A percentile compares a stretch with the other conserved stretches of the same genome.
Conservation (phyloP, 2,329 filamentous ascomycete genomes). For the Alternaria brassicae region DNA sequence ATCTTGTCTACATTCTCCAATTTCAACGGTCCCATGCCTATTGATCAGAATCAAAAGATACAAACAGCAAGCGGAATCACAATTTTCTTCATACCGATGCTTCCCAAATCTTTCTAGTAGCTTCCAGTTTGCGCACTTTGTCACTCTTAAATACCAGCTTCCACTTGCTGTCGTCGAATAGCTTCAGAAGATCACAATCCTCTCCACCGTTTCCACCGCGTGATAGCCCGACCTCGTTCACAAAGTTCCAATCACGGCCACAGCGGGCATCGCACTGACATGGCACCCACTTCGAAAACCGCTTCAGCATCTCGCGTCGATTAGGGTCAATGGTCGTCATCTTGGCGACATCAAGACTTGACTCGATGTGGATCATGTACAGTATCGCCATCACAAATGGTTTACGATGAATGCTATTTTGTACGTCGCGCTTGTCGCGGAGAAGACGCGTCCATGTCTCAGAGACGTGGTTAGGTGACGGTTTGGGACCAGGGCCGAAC, state of each 20-base stretch:
- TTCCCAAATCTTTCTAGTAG: neutral
- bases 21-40: neutral
- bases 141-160: neutral
- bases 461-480: neutral
- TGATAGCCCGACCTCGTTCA: neutral
- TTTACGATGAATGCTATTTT: constrained; percentile 2
- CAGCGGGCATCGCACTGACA: constrained; percentile 8
- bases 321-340: constrained; percentile 4
- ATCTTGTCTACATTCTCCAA: neutral
- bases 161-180: neutral
- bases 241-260: neutral
- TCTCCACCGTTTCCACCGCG: neutral
- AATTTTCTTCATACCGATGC: neutral
- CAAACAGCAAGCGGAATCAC: neutral
- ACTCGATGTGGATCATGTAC: constrained; percentile 15
- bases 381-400: constrained; percentile 12
- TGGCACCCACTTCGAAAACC: constrained; percentile 10
- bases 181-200: neutral
- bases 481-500: constrained; percentile 4
- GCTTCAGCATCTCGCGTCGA: constrained; percentile 12
- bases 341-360: neutral
- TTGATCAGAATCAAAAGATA: neutral
- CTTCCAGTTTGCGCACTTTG: neutral
- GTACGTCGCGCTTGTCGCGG: constrained; percentile 1
- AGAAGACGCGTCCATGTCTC: constrained; percentile 14